A percentile compares a stretch with the other conserved stretches of the same genome.
Evolutionary conservation across 257 asterid species (phyloP).

Genomic region (Perilla frutescens): DNA sequence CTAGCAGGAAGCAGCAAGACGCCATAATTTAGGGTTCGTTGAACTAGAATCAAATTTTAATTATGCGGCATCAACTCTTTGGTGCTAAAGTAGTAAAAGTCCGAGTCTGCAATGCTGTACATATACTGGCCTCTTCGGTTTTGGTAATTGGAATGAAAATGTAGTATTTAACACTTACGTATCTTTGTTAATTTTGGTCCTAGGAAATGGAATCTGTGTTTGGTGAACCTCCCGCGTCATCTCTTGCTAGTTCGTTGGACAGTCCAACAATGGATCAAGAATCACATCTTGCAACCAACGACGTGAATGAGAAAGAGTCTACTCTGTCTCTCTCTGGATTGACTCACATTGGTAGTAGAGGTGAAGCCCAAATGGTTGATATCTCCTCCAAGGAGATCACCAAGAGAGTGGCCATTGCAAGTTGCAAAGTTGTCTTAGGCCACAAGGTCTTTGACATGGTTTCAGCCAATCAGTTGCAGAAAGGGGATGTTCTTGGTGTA

Average conservation of each 20-base stretch:
- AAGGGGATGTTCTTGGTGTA: slow-evolving; percentile 85
- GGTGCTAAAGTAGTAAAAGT: not conserved
- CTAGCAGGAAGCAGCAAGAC: no score
- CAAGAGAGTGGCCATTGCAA: slow-evolving; percentile 72
- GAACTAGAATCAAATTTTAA: not conserved
- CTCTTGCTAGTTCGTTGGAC: slow-evolving; percentile 50
- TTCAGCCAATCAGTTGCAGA: slow-evolving; percentile 71
- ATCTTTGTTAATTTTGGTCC: slow-evolving; percentile 16
- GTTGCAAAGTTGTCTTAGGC: slow-evolving; percentile 78
- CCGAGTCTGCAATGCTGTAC: not conserved
- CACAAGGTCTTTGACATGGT: slow-evolving; percentile 71
- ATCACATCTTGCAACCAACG: slow-evolving; percentile 25
- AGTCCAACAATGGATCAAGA: slow-evolving; percentile 46
- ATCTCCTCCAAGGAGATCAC: slow-evolving; percentile 67
- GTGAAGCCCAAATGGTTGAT: slow-evolving; percentile 88
- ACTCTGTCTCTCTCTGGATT: slow-evolving; percentile 38
- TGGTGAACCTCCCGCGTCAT: slow-evolving; percentile 75
- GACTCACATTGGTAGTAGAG: slow-evolving; percentile 68
- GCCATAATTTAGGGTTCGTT: not conserved
- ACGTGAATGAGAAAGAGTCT: slow-evolving; percentile 30
- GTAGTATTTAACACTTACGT: not conserved
- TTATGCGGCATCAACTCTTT: not conserved
- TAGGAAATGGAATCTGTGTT: slow-evolving; percentile 90
- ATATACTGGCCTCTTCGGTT: not conserved
- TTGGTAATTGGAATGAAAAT: not conserved